These are phyloP conservation scores for Penicillium samsonianum DNA, from an alignment of 495 filamentous ascomycete species.

Conservation along the genomic window DNA sequence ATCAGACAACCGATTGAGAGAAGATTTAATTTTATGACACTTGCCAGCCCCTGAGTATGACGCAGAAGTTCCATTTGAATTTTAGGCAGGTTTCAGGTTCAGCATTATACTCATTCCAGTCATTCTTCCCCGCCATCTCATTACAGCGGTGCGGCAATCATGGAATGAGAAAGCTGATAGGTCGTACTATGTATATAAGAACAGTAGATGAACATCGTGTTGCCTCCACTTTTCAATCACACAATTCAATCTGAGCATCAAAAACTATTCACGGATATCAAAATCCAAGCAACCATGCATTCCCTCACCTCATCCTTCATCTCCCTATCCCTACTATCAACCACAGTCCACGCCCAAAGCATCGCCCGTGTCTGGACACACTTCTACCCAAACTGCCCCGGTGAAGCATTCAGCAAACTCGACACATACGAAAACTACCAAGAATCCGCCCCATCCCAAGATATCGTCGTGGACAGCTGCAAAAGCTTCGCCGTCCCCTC, in stretches of 20 bases:
- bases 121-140: conserved; percentile 31
- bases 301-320: conserved; percentile 14
- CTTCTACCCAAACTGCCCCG: conserved; percentile 42
- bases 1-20: conserved; percentile 9
- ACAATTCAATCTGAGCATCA: background rate
- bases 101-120: conserved; percentile 18
- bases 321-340: conserved; percentile 30
- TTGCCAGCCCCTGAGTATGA: conserved; percentile 29
- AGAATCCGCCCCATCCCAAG: conserved; percentile 26
- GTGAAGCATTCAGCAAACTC: conserved; percentile 26
- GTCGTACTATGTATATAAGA: conserved; percentile 18
- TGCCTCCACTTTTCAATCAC: background rate
- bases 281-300: conserved; percentile 20
- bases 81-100: conserved; percentile 19
- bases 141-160: conserved; percentile 8
- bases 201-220: background rate
- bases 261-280: background rate
- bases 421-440: conserved; percentile 33
- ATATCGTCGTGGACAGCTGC: conserved; percentile 33
- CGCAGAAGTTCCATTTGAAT: conserved; percentile 13
- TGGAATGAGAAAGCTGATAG: conserved; percentile 13
- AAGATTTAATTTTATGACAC: conserved; percentile 8
- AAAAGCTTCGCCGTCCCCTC: conserved; percentile 36
- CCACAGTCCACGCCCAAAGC: conserved; percentile 27
- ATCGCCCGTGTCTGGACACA: conserved; percentile 38